Base-by-base conservation (phyloP, 768 basidiomycete genomes). In the Russula olivacea region DNA sequence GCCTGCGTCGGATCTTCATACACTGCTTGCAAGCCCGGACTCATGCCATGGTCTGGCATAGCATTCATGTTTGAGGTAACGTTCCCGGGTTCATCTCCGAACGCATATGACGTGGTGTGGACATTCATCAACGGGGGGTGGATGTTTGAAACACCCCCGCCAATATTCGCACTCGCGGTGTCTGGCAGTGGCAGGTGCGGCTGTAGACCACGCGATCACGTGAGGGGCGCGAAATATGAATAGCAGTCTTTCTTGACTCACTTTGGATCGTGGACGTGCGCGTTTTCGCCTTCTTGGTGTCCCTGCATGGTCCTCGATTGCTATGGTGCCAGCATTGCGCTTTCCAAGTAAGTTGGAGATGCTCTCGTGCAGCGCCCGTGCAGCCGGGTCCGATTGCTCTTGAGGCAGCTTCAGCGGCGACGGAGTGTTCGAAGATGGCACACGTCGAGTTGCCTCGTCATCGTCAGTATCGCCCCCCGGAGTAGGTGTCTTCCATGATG, bases 321-420 rank as follows among this genome's bases (percentile, higher is more conserved):
- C 71, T 3, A 76, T 74, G 0, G 79, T 73, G 11, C 78, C 62
- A 28, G 55, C 58, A 43, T 25, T 77, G 10, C 88, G 79, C 71
- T 92, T 91, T 10, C 88, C 89, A 17, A 91, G 75, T 59, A 90
- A 72, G 23, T 82, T 81, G 6, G 83, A 82, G 54, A 91, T 82
- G 63, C 83, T 87, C 66, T 89, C 85, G 65, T 88, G 82, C 23
- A 90, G 74, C 19, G 81, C 86, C 68, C 77, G 81, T n/a, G 84
- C 28, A 78, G 78, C 54, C 7, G 47, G 58, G 28, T 80, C 77
- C 53, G 76, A 74, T 52, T 79, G 76, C 34, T 83, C 76, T 57
- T 67, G 69, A 60, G 28, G 77, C 9, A 43, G 73, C 47, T 76
- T 80, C 0, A 59, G 57, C 6, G 74, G 67, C 1, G 74, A 72